These are phyloP conservation scores for Paradendryphiella salina DNA, from an alignment of 2,329 filamentous ascomycete genomes.

Conservation along the genomic window DNA sequence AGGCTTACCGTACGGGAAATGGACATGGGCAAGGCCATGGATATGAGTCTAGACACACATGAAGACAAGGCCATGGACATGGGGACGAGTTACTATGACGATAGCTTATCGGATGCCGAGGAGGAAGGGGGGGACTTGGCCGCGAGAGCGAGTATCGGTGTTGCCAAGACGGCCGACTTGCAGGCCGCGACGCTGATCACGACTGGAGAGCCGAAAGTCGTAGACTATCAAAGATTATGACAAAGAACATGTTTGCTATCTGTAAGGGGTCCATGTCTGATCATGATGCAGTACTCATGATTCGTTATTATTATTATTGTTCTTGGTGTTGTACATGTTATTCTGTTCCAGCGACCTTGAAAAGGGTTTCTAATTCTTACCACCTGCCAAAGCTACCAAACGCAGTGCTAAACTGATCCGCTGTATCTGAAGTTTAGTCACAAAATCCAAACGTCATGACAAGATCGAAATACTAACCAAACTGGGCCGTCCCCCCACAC, in stretches of 20 bases:
- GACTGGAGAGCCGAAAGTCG: neutral
- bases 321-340: neutral
- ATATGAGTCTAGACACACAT: neutral
- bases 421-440: conserved; percentile 2
- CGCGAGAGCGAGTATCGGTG: conserved; percentile 1
- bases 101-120: conserved; percentile 15
- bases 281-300: neutral
- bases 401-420: conserved; percentile 17
- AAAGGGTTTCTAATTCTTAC: neutral
- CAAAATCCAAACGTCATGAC: neutral
- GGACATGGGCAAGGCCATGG: conserved; percentile 6
- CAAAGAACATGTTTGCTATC: too few relatives aligned
- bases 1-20: conserved; percentile 3
- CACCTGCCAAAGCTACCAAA: conserved; percentile 17
- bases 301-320: neutral
- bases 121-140: conserved; percentile 3
- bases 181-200: neutral
- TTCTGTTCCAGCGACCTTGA: too few relatives aligned
- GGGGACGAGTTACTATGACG: conserved; percentile 16
- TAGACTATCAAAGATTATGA: conserved; percentile 10
- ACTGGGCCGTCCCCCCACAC: conserved; percentile 28
- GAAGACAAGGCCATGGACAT: neutral
- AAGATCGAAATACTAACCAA: conserved; percentile 19
- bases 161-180: conserved; percentile 7
- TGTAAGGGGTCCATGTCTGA: too few relatives aligned